phyloP scores from a whole-genome alignment of 495 filamentous ascomycete genomes.

The Platismatia glauca region DNA sequence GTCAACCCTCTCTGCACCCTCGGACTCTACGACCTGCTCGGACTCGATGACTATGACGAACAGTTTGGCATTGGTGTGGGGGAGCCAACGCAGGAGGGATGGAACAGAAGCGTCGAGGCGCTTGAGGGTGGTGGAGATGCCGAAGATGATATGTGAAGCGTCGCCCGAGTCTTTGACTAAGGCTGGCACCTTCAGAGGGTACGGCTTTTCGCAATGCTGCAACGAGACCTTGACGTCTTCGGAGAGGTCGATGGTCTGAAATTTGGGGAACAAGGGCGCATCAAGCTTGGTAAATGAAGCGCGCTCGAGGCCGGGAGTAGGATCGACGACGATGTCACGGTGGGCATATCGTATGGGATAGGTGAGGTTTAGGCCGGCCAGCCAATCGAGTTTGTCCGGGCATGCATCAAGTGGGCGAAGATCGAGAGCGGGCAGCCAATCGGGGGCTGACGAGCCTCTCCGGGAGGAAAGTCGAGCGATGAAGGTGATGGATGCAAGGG shows the following conservation, averaged over 20 bases:
- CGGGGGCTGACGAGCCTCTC: neutral
- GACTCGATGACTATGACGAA: constrained; percentile 42
- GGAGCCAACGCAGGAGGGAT: constrained; percentile 42
- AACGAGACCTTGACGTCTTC: constrained; percentile 31
- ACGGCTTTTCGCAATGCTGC: constrained; percentile 35
- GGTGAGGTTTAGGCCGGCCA: constrained; percentile 17
- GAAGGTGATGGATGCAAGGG: constrained; percentile 8
- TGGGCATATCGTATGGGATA: constrained; percentile 23
- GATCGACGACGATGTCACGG: constrained; percentile 23
- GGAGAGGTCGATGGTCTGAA: constrained; percentile 41
- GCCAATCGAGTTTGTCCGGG: constrained; percentile 22
- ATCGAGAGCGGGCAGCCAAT: constrained; percentile 14
- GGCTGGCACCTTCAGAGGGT: constrained; percentile 39
- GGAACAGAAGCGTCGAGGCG: constrained; percentile 41
- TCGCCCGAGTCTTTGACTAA: constrained; percentile 37
- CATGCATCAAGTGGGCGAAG: constrained; percentile 8
- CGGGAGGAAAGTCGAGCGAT: constrained; percentile 10
- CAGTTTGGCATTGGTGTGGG: constrained; percentile 41
- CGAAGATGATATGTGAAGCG: constrained; percentile 43
- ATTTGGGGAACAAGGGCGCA: constrained; percentile 37
- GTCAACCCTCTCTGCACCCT: constrained; percentile 6
- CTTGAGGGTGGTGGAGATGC: constrained; percentile 43
- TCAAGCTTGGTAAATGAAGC: constrained; percentile 26
- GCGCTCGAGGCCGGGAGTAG: constrained; percentile 9
- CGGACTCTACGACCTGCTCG: constrained; percentile 20